These are phyloP conservation scores for Metschnikowia continentalis DNA, from an alignment of 805 yeast species.

Conservation along the genomic window DNA sequence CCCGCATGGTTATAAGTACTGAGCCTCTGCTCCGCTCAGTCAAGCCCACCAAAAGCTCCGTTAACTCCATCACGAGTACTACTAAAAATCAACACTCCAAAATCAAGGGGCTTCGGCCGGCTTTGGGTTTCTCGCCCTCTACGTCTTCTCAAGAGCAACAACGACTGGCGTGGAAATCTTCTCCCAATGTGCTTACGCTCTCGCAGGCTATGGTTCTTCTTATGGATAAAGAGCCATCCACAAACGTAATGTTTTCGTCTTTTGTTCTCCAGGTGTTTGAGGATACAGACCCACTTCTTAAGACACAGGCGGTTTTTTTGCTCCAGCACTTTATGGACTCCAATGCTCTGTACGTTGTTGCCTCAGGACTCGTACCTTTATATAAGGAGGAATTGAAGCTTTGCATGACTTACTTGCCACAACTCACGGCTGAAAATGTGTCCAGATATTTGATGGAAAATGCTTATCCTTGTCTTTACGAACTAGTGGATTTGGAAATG, in stretches of 20 bases:
- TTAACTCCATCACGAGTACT: too few species aligned
- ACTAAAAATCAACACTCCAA: background rate
- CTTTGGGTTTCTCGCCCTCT: conserved; percentile 14
- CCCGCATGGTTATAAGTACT: background rate
- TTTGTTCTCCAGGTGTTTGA: conserved; percentile 33
- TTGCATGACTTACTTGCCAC: conserved; percentile 27
- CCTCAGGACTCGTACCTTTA: conserved; percentile 25
- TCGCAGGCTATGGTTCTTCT: conserved; percentile 26
- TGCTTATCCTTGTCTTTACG: conserved; percentile 22
- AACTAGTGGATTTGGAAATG: conserved; percentile 9
- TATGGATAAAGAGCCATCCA: conserved; percentile 4
- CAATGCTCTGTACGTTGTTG: conserved; percentile 11
- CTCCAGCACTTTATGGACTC: conserved; percentile 14
- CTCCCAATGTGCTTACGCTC: conserved; percentile 20
- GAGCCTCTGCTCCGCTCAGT: conserved; percentile 1
- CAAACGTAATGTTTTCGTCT: conserved; percentile 21
- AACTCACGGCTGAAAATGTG: conserved; percentile 21
- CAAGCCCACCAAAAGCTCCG: background rate
- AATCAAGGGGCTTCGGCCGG: conserved; percentile 14
- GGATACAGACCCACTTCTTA: conserved; percentile 27
- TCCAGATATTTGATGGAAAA: conserved; percentile 19
- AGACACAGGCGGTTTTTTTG: conserved; percentile 24
- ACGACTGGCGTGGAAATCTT: conserved; percentile 26
- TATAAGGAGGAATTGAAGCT: conserved; percentile 24
- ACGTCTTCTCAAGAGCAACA: conserved; percentile 19